Evolutionary conservation across 148 eudicot genomes (phyloP).

Genomic region (Fagopyrum tataricum): DNA sequence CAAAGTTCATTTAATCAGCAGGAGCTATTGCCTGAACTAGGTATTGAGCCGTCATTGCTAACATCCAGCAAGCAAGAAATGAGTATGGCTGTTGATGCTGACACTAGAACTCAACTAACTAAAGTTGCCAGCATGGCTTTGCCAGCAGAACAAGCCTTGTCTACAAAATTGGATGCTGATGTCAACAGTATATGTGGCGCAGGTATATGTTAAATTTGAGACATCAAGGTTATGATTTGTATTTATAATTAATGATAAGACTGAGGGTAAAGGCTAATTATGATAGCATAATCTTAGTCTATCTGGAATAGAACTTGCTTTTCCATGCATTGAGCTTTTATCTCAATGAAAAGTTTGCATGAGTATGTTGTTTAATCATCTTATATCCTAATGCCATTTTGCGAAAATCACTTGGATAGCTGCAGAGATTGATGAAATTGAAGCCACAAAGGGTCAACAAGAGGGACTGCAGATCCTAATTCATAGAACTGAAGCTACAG

Average conservation of each 20-base stretch:
- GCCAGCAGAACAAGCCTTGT: conserved; percentile 15
- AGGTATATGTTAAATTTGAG: conserved; percentile 25
- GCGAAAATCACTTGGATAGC: neutral
- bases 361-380: neutral
- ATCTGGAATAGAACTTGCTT: neutral
- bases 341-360: neutral
- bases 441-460: neutral
- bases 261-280: too few species aligned
- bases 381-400: neutral
- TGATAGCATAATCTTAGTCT: neutral
- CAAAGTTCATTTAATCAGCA: neutral
- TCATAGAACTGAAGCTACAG: neutral
- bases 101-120: conserved; percentile 12
- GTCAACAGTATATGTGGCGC: neutral
- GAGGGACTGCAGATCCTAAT: neutral
- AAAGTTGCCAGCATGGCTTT: conserved; percentile 8
- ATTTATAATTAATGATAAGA: neutral
- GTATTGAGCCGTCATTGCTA: neutral
- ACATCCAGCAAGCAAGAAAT: neutral
- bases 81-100: conserved; percentile 17
- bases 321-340: neutral
- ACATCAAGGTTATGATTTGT: neutral
- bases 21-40: neutral
- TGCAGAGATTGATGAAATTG: neutral
- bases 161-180: conserved; percentile 11